Percentiles rank a stretch among this genome's conserved stretches.
phyloP scores from a whole-genome alignment of 371 early-diverging fungal genomes.

The Umbelopsis sp. region DNA sequence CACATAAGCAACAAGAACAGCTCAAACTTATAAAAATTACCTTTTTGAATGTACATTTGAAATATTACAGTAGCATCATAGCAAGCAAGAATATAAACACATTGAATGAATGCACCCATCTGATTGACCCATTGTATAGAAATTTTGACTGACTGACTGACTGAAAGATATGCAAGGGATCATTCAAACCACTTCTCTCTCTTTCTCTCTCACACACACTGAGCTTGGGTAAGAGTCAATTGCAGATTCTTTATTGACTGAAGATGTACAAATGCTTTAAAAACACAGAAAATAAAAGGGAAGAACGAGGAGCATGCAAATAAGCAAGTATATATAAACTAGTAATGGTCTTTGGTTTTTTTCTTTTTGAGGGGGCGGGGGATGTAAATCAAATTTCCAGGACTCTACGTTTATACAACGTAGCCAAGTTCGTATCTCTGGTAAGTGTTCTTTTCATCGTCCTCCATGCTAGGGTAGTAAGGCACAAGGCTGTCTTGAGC shows the following conservation, averaged over 20 bases:
- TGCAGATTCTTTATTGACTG: background rate
- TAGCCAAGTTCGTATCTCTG: conserved; percentile 77
- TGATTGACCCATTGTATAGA: no score
- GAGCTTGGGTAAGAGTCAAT: background rate
- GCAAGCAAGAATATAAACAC: no score
- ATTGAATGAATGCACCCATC: no score
- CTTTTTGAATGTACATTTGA: conserved; percentile 11
- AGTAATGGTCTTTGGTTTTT: background rate
- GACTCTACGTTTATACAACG: conserved; percentile 34
- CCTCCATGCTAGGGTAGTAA: conserved; percentile 87
- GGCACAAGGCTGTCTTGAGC: conserved; percentile 93
- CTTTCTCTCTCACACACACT: background rate
- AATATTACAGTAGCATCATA: background rate
- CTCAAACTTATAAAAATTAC: background rate
- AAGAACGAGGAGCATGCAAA: conserved; percentile 20
- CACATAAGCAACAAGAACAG: background rate
- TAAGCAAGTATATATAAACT: conserved; percentile 22
- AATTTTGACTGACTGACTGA: no score
- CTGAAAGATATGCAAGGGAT: no score
- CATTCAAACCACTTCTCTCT: background rate
- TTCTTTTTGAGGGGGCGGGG: background rate
- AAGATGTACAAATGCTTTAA: conserved; percentile 20
- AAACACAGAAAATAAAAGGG: conserved; percentile 24
- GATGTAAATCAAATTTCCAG: background rate
- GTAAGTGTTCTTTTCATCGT: conserved; percentile 77